Evolutionary conservation across 257 asterid genomes (phyloP), one percentile per base, ranked within the genome.

Genomic region (Fraxinus pennsylvanica): DNA sequence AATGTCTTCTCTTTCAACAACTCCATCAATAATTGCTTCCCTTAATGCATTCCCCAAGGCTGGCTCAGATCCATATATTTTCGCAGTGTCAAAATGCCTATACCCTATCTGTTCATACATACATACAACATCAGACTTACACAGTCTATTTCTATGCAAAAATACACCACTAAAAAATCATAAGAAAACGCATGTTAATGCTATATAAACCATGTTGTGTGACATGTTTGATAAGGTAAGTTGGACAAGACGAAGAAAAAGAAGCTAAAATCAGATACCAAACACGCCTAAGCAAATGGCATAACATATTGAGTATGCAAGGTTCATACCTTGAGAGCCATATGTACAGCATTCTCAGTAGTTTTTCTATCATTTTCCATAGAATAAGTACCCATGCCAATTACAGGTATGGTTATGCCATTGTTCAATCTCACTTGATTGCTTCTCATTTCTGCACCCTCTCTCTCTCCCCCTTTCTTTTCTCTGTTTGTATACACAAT

Each of bases 71-170:
- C 97, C 98, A 39, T 94, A 92, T 70, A 92, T 79, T 50, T 82
- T 90, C 0, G 98, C 98, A 1, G 97, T 92, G 83, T 94, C 98
- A 15, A 94, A 94, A 72, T 92, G 98, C n/a, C 81, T 79, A 78
- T 91, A 94, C 0, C 97, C 97, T 90, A 89, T 85, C 98, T 94
- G 87, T 73, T 41, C 29, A 25, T 63, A 9, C 35, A 27, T 63
- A 63, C 15, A 63, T 4, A 27, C 1, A 22, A 25, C 1, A 61
- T 25, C 57, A 47, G 7, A 15, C n/a, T 13, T 13, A 0, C 14
- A 45, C 19, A 45, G n/a, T 13, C 7, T 47, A 47, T 13, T 0
- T 47, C n/a, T 14, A 14, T 14, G 57, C n/a, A 14, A 47, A 47
- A 47, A 15, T 15, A 47, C 17, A 2, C 1, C 6, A 14, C 57